Conservation (phyloP, 2,329 filamentous ascomycete species). For the Aspergillus fumigatiaffinis region DNA sequence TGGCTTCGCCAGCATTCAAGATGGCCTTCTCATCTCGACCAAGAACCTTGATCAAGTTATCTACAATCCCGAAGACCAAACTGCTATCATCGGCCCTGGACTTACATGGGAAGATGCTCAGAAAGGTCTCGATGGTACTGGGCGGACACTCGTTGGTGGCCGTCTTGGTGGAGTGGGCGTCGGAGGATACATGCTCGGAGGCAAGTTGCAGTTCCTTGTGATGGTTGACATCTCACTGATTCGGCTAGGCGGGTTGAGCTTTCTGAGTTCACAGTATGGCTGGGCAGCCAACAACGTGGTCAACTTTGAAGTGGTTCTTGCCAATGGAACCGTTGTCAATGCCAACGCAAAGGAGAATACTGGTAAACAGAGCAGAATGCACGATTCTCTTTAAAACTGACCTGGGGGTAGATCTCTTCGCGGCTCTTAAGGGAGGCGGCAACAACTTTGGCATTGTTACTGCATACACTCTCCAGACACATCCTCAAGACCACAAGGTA, state of each 20-base stretch:
- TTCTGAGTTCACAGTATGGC: conserved; percentile 49
- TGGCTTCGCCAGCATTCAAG: conserved; percentile 44
- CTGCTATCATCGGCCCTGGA: conserved; percentile 38
- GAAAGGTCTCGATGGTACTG: conserved; percentile 24
- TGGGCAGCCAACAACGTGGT: conserved; percentile 48
- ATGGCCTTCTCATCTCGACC: conserved; percentile 44
- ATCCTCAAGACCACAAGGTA: conserved; percentile 28
- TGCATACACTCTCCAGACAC: conserved; percentile 31
- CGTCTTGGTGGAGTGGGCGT: conserved; percentile 48
- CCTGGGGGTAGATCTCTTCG: conserved; percentile 34
- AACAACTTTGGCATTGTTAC: conserved; percentile 46
- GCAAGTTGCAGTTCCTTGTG: conserved; percentile 18
- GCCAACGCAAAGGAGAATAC: conserved; percentile 36
- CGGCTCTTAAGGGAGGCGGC: conserved; percentile 41
- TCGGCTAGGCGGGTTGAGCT: conserved; percentile 39
- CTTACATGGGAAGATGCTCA: conserved; percentile 34
- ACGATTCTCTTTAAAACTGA: too few relatives aligned
- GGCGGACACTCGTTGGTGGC: conserved; percentile 40
- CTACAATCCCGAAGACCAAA: conserved; percentile 34
- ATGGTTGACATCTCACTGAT: conserved; percentile 6
- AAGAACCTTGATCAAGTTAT: conserved; percentile 39
- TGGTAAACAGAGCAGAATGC: conserved; percentile 12
- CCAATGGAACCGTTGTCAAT: conserved; percentile 44
- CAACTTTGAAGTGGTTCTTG: conserved; percentile 47
- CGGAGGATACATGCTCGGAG: conserved; percentile 46